Percentiles rank a stretch among this genome's conserved stretches.
Conservation (phyloP, 2,329 filamentous ascomycete genomes). For the Trichophyton verrucosum region DNA sequence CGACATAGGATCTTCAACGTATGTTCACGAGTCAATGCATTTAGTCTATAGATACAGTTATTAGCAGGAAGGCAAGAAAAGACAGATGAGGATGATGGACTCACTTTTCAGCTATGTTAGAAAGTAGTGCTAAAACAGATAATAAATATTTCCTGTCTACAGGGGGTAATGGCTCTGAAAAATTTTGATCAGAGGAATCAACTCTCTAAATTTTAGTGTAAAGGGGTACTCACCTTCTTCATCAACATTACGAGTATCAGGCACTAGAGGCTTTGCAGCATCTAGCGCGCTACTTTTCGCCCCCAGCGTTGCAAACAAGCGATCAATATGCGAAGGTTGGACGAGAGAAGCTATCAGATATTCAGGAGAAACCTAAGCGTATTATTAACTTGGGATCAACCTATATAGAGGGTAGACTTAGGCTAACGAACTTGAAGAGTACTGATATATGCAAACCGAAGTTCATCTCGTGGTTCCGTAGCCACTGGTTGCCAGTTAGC, state of each 20-base stretch:
- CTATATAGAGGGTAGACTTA: not conserved
- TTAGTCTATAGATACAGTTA: constrained; percentile 19
- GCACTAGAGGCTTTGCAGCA: not conserved
- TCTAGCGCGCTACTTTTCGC: constrained; percentile 38
- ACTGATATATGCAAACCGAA: constrained; percentile 50
- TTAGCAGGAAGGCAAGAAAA: not conserved
- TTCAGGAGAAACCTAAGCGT: constrained; percentile 18
- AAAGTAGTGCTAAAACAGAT: constrained; percentile 25
- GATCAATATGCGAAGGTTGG: constrained; percentile 32
- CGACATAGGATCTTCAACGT: constrained; percentile 25
- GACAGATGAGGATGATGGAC: not conserved
- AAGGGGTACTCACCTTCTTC: not conserved
- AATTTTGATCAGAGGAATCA: not conserved
- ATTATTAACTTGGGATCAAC: constrained; percentile 10
- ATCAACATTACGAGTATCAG: not conserved
- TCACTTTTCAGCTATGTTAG: constrained; percentile 23
- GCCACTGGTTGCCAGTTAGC: constrained; percentile 29
- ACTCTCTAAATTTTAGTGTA: too few species aligned
- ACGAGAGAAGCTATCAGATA: constrained; percentile 23
- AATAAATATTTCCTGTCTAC: constrained; percentile 18
- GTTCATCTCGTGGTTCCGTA: constrained; percentile 41
- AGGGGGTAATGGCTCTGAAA: not conserved
- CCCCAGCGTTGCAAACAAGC: constrained; percentile 48
- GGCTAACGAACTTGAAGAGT: constrained; percentile 34
- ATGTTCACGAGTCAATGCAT: constrained; percentile 22